Base-by-base conservation (phyloP, 306 rosid genomes). In the Prunus fruticosa region DNA sequence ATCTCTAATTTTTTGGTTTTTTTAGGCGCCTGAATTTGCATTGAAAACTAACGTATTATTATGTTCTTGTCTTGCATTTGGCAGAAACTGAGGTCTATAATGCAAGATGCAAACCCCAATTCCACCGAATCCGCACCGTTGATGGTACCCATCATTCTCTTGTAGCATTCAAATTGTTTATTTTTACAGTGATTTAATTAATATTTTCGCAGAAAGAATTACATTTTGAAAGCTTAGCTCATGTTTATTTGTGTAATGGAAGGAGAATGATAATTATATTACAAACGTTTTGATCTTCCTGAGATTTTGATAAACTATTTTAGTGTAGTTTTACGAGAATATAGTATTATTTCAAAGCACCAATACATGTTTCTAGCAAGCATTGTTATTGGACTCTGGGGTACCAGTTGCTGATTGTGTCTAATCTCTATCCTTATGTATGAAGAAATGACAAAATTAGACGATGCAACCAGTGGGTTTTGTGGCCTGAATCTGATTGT, bases 81-180 rank as follows among this genome's bases (percentile, higher is more conserved):
- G 57, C 82, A 80, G 80, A 78, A 70, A 56, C 20, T 58, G 45
- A 65, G 46, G 56, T 78, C 64, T 77, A 73, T 78, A 70, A 76
- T 30, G 86, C 81, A 76, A 65, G 67, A 70, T 13, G 69, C 54
- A 41, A 80, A 61, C 38, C 4, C 71, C 49, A 43, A 53, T 19
- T 72, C 66, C 41, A 84, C 73, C 46, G 87, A 83, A 69, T 69
- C 77, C 43, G 50, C 84, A 30, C 89, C 91, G 69, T 79, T 88
- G 52, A 12, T 73, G 78, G 98, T 90, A 69, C 82, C 73, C 2
- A 23, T 78, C 25, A 79, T 70, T 74, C n/a, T 65, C 14, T 20
- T 28, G 4, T 41, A n/a, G 54, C 46, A 46, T 57, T 57, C 19
- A 7, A 23, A 22, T 9, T 8, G n/a, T 70, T 75, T 52, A 22